Conservation (phyloP, 148 eudicot species). For the Arctostaphylos glauca region DNA sequence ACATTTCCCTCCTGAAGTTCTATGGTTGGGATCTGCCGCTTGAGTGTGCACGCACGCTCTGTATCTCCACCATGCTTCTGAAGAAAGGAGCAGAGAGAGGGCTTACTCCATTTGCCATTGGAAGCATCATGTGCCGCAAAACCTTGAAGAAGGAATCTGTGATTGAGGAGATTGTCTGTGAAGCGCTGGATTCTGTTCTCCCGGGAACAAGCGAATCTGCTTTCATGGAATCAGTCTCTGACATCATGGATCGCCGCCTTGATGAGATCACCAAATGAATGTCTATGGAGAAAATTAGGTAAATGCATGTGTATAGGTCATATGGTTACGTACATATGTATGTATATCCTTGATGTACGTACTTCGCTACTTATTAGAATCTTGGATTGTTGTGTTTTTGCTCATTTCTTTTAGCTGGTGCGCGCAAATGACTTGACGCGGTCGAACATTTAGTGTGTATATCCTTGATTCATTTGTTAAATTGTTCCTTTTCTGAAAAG, state of each 20-base stretch:
- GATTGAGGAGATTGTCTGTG: slow-evolving; percentile 66
- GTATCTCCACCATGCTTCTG: slow-evolving; percentile 71
- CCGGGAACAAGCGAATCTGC: slow-evolving; percentile 55
- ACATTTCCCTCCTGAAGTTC: slow-evolving; percentile 58
- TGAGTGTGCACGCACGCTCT: slow-evolving; percentile 60
- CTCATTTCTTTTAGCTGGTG: not conserved
- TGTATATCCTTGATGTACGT: not conserved
- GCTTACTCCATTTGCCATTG: slow-evolving; percentile 65
- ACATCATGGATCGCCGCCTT: slow-evolving; percentile 61
- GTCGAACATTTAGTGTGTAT: not conserved
- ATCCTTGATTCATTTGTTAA: not conserved
- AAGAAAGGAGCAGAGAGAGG: slow-evolving; percentile 67
- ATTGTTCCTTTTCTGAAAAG: not conserved
- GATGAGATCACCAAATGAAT: slow-evolving; percentile 33
- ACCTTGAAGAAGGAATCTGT: slow-evolving; percentile 56
- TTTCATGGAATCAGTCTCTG: slow-evolving; percentile 55
- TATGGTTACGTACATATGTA: slow-evolving; percentile 2
- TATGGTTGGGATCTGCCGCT: slow-evolving; percentile 65
- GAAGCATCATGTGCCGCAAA: slow-evolving; percentile 70
- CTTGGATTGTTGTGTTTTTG: not conserved
- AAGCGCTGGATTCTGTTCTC: slow-evolving; percentile 50
- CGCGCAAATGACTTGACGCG: not conserved
- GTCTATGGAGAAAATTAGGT: not conserved
- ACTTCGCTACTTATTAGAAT: not conserved
- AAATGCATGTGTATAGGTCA: slow-evolving; percentile 2